Evolutionary conservation across 495 filamentous ascomycete species (phyloP).

Genomic region (Trichoderma erinaceum): DNA sequence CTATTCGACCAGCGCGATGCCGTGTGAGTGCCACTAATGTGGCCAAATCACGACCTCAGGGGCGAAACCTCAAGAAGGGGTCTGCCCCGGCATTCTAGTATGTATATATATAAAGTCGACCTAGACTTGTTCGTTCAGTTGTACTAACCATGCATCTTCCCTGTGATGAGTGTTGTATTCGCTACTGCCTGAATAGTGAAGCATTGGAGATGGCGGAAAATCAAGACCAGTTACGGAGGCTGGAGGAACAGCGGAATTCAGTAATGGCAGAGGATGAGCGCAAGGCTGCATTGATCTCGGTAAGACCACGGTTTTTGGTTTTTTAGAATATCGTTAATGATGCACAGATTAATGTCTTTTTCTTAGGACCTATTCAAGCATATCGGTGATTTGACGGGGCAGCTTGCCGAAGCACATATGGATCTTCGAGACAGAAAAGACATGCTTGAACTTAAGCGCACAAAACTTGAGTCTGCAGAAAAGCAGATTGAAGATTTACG

Average conservation of each 20-base stretch:
- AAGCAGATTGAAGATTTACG: slow-evolving; percentile 13
- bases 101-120: slow-evolving; percentile 1
- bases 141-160: background rate
- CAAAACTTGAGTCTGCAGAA: background rate
- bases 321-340: background rate
- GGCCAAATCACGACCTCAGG: background rate
- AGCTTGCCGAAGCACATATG: slow-evolving; percentile 12
- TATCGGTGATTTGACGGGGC: slow-evolving; percentile 7
- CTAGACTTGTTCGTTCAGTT: background rate
- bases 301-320: background rate
- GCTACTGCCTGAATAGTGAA: background rate
- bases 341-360: background rate
- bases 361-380: slow-evolving; percentile 10
- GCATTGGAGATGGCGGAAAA: slow-evolving; percentile 4
- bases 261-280: slow-evolving; percentile 11
- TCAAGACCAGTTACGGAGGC: background rate
- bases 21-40: background rate
- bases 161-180: background rate
- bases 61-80: background rate
- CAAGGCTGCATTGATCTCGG: background rate
- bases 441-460: slow-evolving; percentile 8
- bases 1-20: slow-evolving; percentile 14
- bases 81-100: background rate
- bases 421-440: slow-evolving; percentile 16
- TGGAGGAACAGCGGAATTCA: background rate